Evolutionary conservation across 768 basidiomycete genomes (phyloP), one percentile per base, ranked within the genome.

Genomic region (Lyophyllum shimeji): DNA sequence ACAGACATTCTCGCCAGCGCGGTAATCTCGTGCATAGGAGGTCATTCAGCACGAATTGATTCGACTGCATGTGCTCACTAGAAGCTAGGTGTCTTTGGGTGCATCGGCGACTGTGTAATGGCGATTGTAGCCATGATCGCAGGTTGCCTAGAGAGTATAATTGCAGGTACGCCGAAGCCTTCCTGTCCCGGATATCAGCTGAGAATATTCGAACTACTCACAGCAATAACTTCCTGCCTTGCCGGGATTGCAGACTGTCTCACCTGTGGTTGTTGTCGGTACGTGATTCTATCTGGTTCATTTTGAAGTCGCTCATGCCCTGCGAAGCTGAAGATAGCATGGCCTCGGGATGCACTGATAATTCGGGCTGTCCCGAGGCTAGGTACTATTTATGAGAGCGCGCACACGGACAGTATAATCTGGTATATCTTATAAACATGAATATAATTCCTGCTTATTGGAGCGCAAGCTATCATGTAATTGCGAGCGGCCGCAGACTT

Each of bases 241-340:
- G 73, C 72, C 6, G 68, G 68, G 1, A 62, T 80, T 7, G 70
- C 70, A 6, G 71, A 81, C 59, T 81, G 76, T 60, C 63, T 82
- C 29, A 78, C 77, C 13, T 74, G 75, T 55, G 69, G 75, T 46
- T 80, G 78, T 63, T 81, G 75, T 68, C 64, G 75, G 72, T 76
- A 40, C 7, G 39, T 40, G 11, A 18, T 15, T 18, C 37, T 39
- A 7, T 39, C 4, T 39, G 37, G 3, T 39, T 40, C 3, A 15
- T 15, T 18, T 9, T n/a, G 17, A 2, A 4, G 17, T 40, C 5
- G n/a, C 17, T 40, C 11, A 40, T 18, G 6, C 39, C 3, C 9
- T 9, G 39, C n/a, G 39, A n/a, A 40, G 39, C 3, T 39, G 37
- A 39, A 39, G 11, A 15, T 18, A n/a, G 39, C 37, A 15, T 15